Evolutionary conservation across 306 rosid genomes (phyloP), one percentile per base, ranked within the genome.

Genomic region (Adenanthera pavonina): DNA sequence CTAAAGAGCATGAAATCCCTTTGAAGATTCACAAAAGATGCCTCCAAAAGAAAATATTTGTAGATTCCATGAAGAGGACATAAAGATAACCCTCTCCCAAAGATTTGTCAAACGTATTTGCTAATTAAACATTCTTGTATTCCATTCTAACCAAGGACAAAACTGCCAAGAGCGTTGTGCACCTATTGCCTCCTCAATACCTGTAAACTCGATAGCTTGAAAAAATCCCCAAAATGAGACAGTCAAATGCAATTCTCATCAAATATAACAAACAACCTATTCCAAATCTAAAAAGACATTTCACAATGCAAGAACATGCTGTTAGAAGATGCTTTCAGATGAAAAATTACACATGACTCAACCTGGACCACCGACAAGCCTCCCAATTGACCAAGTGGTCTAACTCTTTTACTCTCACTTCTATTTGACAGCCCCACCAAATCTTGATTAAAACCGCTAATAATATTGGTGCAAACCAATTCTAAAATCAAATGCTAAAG

Each of bases 31-130:
- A 33, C 40, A 11, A 49, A 2, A 41, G 40, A 15, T 17, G 38
- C 30, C 30, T 25, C 30, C 30, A 11, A 46, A 46, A 33, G 68
- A 61, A 33, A 61, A 5, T n/a, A 61, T 30, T 61, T 12, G 3
- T 61, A 17, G 13, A 61, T 33, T 17, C n/a, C 68, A 61, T n/a
- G 4, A 60, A 33, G 41, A 61, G 34, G 4, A 33, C n/a, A 33
- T 61, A 14, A 61, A 5, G 43, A 61, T 61, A 33, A 61, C 33
- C 68, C 41, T 61, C 68, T 61, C 68, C 41, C 40, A 61, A 61
- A 13, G 68, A 61, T 13, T 33, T 61, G 1, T 33, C 8, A 33
- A n/a, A 33, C 4, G n/a, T 13, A 30, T 5, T 61, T 61, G 34
- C 12, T 33, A 3, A 33, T 16, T 5, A 61, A 61, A 33, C 41